Evolutionary conservation across 2,329 filamentous ascomycete species (phyloP).

Genomic region (Ramularia endophylla): DNA sequence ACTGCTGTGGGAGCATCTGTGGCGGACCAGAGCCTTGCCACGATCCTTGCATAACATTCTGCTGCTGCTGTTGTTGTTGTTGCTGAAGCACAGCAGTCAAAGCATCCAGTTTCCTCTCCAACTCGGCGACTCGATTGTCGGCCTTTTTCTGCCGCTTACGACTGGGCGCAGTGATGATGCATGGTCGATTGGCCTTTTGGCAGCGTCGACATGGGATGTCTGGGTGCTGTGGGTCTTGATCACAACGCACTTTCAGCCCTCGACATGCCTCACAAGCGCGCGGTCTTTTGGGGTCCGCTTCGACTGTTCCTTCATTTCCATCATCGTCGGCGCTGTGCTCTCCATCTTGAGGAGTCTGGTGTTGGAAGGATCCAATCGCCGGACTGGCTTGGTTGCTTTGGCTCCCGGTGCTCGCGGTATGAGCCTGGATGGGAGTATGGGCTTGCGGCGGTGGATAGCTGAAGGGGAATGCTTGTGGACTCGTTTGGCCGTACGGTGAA

Average conservation of each 20-base stretch:
- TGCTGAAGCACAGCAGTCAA: slow-evolving; percentile 74
- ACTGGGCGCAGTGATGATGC: slow-evolving; percentile 67
- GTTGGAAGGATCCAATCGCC: slow-evolving; percentile 2
- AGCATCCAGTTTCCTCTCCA: slow-evolving; percentile 89
- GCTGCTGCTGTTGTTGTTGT: slow-evolving; percentile 26
- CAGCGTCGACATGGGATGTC: slow-evolving; percentile 61
- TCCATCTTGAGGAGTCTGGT: slow-evolving; percentile 9
- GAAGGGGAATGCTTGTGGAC: slow-evolving; percentile 21
- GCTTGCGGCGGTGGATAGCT: slow-evolving; percentile 15
- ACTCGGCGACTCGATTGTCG: slow-evolving; percentile 78
- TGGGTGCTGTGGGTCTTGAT: slow-evolving; percentile 59
- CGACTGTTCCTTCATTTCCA: slow-evolving; percentile 8
- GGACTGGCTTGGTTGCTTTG: slow-evolving; percentile 24
- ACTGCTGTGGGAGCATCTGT: slow-evolving; percentile 10
- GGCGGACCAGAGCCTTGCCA: no score
- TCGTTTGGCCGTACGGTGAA: neutral
- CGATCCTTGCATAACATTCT: slow-evolving; percentile 10
- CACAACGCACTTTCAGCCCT: slow-evolving; percentile 65
- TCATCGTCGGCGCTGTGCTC: slow-evolving; percentile 13
- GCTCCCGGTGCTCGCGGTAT: slow-evolving; percentile 14
- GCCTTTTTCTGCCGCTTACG: slow-evolving; percentile 88
- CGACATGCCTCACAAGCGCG: slow-evolving; percentile 45
- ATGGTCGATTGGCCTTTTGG: slow-evolving; percentile 70
- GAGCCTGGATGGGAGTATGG: slow-evolving; percentile 11
- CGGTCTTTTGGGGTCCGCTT: slow-evolving; percentile 40